Percentiles rank a stretch among this genome's conserved stretches.
These are phyloP conservation scores for Helotiales sp. DNA, from an alignment of 2,329 filamentous ascomycete species.

Conservation along the genomic window DNA sequence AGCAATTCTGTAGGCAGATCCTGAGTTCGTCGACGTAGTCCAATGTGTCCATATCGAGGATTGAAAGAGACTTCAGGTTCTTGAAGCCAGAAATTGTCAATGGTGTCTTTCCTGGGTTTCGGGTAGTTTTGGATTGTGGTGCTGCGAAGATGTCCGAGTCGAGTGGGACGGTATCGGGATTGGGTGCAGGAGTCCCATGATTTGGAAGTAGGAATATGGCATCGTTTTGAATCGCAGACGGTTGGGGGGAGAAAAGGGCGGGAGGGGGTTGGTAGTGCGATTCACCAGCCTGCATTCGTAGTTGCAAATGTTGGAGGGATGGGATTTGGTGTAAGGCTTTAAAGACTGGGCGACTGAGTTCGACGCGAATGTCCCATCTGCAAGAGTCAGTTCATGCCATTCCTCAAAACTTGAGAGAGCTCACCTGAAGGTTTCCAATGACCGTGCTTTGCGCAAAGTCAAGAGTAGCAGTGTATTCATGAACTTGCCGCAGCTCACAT, in stretches of 20 bases:
- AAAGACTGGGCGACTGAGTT: slow-evolving; percentile 60
- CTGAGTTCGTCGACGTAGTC: slow-evolving; percentile 57
- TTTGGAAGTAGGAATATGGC: slow-evolving; percentile 1
- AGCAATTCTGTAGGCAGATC: slow-evolving; percentile 54
- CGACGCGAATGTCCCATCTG: slow-evolving; percentile 65
- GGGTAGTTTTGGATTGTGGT: neutral
- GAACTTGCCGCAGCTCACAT: slow-evolving; percentile 60
- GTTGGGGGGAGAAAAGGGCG: slow-evolving; percentile 36
- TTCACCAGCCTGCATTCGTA: slow-evolving; percentile 58
- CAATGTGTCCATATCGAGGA: slow-evolving; percentile 61
- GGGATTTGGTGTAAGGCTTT: slow-evolving; percentile 54
- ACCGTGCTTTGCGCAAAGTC: slow-evolving; percentile 54
- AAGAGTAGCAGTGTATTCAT: slow-evolving; percentile 60
- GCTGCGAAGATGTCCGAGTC: slow-evolving; percentile 14
- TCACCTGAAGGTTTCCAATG: slow-evolving; percentile 58
- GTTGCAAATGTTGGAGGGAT: slow-evolving; percentile 52
- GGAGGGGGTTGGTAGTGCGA: slow-evolving; percentile 54
- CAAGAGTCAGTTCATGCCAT: neutral
- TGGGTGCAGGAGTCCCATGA: neutral
- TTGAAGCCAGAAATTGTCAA: slow-evolving; percentile 59
- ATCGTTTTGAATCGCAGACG: slow-evolving; percentile 6
- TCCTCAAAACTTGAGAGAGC: slow-evolving; percentile 17
- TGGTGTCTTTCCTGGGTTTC: neutral
- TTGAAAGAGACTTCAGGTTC: slow-evolving; percentile 50
- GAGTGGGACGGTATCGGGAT: slow-evolving; percentile 7